Base-by-base conservation (phyloP, 495 filamentous ascomycete species). In the Aspergillus sparsus region DNA sequence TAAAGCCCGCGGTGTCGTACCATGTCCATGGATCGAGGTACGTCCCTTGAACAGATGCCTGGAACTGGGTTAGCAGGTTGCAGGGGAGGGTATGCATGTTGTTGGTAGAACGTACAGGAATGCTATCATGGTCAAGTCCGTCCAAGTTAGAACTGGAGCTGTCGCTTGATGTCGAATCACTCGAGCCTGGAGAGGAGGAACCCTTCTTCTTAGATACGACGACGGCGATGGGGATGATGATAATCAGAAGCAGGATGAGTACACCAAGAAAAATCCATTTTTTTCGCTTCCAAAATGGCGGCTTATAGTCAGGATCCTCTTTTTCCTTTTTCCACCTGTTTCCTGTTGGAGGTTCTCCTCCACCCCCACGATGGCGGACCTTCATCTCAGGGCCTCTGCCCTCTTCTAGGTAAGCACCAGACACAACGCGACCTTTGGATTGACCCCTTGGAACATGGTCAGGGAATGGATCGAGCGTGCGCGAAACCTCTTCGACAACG, bases 1-100 rank as follows among this genome's bases (percentile, higher is more conserved):
- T 99, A 73, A 98, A 96, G 66, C 91, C 92, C 2, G 79, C 83
- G 2, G 93, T 97, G 63, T 96, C 90, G 51, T 89, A 89, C 95
- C 95, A 99, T 11, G 88, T 87, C 61, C 91, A 96, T 0, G 95
- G 95, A 72, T 99, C 94, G 13, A 97, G 77, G 60, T 88, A 84
- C 0, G 89, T 89, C 0, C 90, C 92, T 68, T 87, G 84, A 27
- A 85, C 87, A 16, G 78, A 77, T 10, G 76, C 60, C 77, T 80
- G 52, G 15, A 44, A 12, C 27, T 15, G 27, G 5, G 0, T 54
- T 15, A 27, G 11, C 12, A 45, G 9, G 32, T 47, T 7, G 53
- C n/a, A 13, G 5, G 18, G 6, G 3, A 51, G 32, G 39, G 11
- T 7, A 56, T 12, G 21, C 21, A 27, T 27, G 21, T 27, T 27